These are phyloP conservation scores for Chalaropsis thielavioides DNA, from an alignment of 2,329 filamentous ascomycete species.

Conservation along the genomic window DNA sequence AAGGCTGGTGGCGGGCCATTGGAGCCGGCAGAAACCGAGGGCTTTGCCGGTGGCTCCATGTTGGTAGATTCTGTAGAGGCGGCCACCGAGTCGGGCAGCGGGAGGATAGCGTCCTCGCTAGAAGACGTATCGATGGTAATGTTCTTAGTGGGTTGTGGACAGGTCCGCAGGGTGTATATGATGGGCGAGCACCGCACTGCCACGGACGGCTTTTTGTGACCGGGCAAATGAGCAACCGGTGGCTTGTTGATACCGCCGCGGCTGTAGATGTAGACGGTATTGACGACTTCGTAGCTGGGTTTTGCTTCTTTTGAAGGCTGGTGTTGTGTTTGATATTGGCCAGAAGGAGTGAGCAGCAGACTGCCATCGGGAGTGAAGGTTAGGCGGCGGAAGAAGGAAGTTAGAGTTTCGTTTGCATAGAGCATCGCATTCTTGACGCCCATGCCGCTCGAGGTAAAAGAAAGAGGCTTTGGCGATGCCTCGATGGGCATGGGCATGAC, in stretches of 20 bases:
- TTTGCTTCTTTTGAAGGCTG: conserved; percentile 52
- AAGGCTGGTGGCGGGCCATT: conserved; percentile 59
- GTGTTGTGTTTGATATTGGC: conserved; percentile 79
- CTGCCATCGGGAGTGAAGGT: conserved; percentile 94
- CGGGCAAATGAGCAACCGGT: conserved; percentile 84
- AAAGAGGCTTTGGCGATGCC: conserved; percentile 65
- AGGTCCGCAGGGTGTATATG: conserved; percentile 66
- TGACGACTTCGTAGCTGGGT: conserved; percentile 70
- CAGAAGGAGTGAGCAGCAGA: conserved; percentile 81
- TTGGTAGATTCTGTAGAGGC: conserved; percentile 35
- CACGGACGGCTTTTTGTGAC: conserved; percentile 95
- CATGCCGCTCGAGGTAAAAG: conserved; percentile 38
- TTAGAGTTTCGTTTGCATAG: conserved; percentile 92
- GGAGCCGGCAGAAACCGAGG: conserved; percentile 36
- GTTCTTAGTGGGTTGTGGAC: conserved; percentile 56
- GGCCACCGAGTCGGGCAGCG: conserved; percentile 51
- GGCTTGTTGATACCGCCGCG: conserved; percentile 92
- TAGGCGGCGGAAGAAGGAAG: conserved; percentile 86
- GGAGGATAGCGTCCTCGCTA: conserved; percentile 65
- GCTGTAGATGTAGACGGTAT: conserved; percentile 97
- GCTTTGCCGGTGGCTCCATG: conserved; percentile 71
- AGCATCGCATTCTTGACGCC: conserved; percentile 74
- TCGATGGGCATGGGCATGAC: conserved; percentile 70
- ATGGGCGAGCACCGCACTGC: conserved; percentile 89
- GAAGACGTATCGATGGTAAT: conserved; percentile 93